phyloP scores from a whole-genome alignment of 116 monocot genomes.

The Trichopus zeylanicus region DNA sequence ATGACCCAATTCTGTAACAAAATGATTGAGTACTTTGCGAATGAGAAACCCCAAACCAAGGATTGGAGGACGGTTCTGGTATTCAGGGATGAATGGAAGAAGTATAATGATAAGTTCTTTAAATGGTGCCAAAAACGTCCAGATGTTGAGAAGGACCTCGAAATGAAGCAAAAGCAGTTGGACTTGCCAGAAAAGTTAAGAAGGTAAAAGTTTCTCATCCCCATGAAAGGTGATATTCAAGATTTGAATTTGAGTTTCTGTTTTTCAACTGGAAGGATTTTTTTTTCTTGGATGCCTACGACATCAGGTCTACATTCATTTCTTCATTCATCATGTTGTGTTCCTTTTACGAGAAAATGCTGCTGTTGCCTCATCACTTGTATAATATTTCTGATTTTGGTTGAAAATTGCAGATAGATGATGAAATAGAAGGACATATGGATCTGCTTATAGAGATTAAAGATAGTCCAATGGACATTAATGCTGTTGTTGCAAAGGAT shows the following conservation, averaged over 20 bases:
- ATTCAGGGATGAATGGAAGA: constrained; percentile 85
- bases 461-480: constrained; percentile 64
- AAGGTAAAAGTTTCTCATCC: constrained; percentile 29
- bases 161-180: constrained; percentile 48
- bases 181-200: constrained; percentile 69
- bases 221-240: not conserved
- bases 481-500: constrained; percentile 78
- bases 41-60: constrained; percentile 69
- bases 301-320: not conserved
- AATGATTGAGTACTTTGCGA: constrained; percentile 85
- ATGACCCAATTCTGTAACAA: constrained; percentile 92
- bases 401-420: constrained; percentile 48
- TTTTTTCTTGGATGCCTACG: too few species aligned
- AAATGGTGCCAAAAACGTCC: constrained; percentile 44
- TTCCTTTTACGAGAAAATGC: not conserved
- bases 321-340: not conserved
- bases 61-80: constrained; percentile 92
- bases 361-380: not conserved
- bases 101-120: constrained; percentile 67
- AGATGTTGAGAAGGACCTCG: constrained; percentile 46
- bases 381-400: not conserved
- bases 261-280: too few species aligned
- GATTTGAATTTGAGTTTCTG: too few species aligned
- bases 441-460: constrained; percentile 68
- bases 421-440: constrained; percentile 67